These are phyloP conservation scores for Coccinonectria pachysandricola DNA, from an alignment of 2,329 filamentous ascomycete genomes.

Conservation along the genomic window DNA sequence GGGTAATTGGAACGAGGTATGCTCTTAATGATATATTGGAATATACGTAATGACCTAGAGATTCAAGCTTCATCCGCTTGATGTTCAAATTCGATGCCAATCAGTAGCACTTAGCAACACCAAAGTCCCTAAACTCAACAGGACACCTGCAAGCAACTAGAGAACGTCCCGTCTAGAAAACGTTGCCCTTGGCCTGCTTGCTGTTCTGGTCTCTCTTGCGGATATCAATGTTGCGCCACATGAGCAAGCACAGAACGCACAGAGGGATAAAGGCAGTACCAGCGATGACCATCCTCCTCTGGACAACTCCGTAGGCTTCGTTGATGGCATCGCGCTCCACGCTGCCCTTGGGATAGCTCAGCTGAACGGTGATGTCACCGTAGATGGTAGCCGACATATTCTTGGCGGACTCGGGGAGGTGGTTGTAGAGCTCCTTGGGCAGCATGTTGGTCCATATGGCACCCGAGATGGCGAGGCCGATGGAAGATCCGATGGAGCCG, in stretches of 20 bases:
- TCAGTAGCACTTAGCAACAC: too few relatives aligned
- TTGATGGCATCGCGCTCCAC: neutral
- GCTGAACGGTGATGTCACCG: neutral
- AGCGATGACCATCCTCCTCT: neutral
- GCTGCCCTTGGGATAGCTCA: neutral
- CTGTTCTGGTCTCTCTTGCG: neutral
- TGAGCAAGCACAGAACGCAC: neutral
- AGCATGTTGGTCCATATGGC: constrained; percentile 19
- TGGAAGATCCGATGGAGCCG: constrained; percentile 21
- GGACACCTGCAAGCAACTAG: too few relatives aligned
- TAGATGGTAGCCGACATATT: neutral
- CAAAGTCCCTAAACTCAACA: too few relatives aligned
- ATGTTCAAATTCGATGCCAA: too few relatives aligned
- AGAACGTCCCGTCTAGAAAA: neutral
- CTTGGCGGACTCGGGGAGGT: neutral
- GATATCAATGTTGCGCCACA: neutral
- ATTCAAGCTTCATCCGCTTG: too few relatives aligned
- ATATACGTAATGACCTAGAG: too few relatives aligned
- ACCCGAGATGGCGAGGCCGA: constrained; percentile 22
- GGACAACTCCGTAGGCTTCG: neutral
- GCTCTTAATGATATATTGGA: too few relatives aligned
- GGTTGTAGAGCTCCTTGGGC: neutral
- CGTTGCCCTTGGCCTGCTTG: neutral
- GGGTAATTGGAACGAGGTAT: too few relatives aligned
- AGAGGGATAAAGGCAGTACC: neutral